Percentiles rank a stretch among this genome's conserved stretches.
phyloP scores from a whole-genome alignment of 495 filamentous ascomycete species.

The Cladorrhinum samala region DNA sequence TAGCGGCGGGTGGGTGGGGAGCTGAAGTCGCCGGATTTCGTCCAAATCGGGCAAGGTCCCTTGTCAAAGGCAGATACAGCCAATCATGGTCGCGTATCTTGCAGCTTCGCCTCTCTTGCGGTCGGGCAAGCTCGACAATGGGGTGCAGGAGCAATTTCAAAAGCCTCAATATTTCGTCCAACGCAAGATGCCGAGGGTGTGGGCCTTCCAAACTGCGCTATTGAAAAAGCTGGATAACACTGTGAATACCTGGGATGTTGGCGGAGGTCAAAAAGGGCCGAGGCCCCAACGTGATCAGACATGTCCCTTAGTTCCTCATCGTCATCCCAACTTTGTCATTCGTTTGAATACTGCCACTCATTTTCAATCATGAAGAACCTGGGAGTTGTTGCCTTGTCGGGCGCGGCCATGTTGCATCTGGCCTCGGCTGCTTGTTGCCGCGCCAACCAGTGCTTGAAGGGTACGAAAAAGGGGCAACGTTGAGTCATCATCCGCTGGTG shows the following conservation, averaged over 20 bases:
- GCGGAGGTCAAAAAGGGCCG: not conserved
- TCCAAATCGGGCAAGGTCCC: too few species aligned
- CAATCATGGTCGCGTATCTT: too few species aligned
- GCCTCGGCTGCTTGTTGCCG: slow-evolving; percentile 6
- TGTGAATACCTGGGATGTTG: not conserved
- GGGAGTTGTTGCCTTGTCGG: slow-evolving; percentile 4
- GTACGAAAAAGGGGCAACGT: not conserved
- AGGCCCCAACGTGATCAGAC: not conserved
- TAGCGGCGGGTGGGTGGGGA: too few species aligned
- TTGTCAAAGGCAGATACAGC: too few species aligned
- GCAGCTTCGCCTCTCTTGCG: too few species aligned
- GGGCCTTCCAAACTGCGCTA: not conserved
- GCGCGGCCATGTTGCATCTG: slow-evolving; percentile 1
- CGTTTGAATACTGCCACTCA: slow-evolving; percentile 4
- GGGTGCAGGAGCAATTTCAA: not conserved
- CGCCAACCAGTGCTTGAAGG: slow-evolving; percentile 3
- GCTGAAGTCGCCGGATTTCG: too few species aligned
- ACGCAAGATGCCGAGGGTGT: too few species aligned
- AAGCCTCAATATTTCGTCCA: not conserved
- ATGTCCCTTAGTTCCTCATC: too few species aligned
- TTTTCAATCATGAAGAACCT: slow-evolving; percentile 10
- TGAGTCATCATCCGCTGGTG: not conserved
- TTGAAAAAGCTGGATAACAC: not conserved
- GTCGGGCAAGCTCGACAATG: too few species aligned
- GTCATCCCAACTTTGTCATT: slow-evolving; percentile 1